Evolutionary conservation across 192 early-diverging fungal species (phyloP), one percentile per base, ranked within the genome.

Genomic region (Coemansia sp.): DNA sequence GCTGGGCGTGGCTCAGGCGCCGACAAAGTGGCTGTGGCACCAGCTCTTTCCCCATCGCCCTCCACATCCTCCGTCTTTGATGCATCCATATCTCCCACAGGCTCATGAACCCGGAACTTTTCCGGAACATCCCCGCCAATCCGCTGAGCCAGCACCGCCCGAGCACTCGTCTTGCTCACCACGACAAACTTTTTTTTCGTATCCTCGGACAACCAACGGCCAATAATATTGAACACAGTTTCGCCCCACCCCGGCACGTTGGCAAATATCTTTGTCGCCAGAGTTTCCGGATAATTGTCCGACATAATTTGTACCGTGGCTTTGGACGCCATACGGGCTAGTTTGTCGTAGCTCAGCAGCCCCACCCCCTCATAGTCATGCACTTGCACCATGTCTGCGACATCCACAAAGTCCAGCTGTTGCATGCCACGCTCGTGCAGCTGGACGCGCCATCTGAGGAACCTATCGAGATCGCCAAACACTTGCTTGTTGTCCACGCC

Each of bases 281-380:
- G 69, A 10, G 85, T 82, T 73, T 88, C 87, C 0, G 87, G 87
- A 61, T 88, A 88, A 53, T 88, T 88, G 54, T 88, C 87, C 6
- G 83, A 82, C 77, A 88, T 72, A 38, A 86, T 37, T 59, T 84
- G 69, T 19, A 86, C 82, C 2, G 82, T 71, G 29, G 66, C 71
- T 56, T 82, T 84, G 12, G 85, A 86, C 11, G 87, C 87, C 16
- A 69, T 61, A 21, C 85, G 75, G 5, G 83, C 73, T 48, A 64
- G 72, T 31, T 78, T 71, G 71, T 84, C 79, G 64, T 80, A 83
- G 37, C 69, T 70, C 62, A 83, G 63, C 38, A 84, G 66, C 1
- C 77, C 63, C 10, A 85, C 85, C 35, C 78, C 81, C 2, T 84
- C 71, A 37, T 86, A 86, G 67, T 88, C 87, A 52, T 88, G 87